phyloP scores from a whole-genome alignment of 2,329 filamentous ascomycete species.

The Purpureocillium lavendulum region DNA sequence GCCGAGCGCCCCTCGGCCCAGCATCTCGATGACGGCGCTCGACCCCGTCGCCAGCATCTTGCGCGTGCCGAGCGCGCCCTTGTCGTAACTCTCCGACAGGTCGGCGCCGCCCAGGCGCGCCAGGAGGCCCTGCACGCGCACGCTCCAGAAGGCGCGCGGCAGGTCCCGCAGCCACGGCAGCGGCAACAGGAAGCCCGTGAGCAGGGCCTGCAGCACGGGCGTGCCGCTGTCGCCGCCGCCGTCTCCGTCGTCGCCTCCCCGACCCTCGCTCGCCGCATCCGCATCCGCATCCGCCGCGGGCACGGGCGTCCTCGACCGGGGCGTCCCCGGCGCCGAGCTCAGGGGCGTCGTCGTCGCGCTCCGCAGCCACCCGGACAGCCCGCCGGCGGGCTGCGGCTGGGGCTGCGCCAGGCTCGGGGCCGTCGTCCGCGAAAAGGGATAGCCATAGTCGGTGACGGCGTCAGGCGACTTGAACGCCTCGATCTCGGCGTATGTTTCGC shows the following conservation, averaged over 20 bases:
- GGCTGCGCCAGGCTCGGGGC: constrained; percentile 3
- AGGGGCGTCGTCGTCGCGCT: constrained; percentile 12
- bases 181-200: constrained; percentile 55
- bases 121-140: constrained; percentile 52
- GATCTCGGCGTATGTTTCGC: constrained; percentile 59
- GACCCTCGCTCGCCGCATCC: not conserved
- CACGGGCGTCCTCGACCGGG: constrained; percentile 16
- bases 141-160: constrained; percentile 55
- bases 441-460: constrained; percentile 60
- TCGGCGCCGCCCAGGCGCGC: constrained; percentile 56
- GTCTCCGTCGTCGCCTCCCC: constrained; percentile 13
- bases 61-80: constrained; percentile 63
- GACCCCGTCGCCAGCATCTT: constrained; percentile 68
- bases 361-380: not conserved
- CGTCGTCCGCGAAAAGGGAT: constrained; percentile 46
- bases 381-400: not conserved
- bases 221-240: constrained; percentile 34
- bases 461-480: constrained; percentile 59
- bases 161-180: constrained; percentile 60
- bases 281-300: constrained; percentile 3
- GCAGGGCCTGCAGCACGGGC: constrained; percentile 60
- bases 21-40: constrained; percentile 60
- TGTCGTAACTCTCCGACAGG: constrained; percentile 75
- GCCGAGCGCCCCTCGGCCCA: constrained; percentile 57
- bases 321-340: constrained; percentile 16